Base-by-base conservation (phyloP, 352 stramenopile species). In the Achlya hypogyna region DNA sequence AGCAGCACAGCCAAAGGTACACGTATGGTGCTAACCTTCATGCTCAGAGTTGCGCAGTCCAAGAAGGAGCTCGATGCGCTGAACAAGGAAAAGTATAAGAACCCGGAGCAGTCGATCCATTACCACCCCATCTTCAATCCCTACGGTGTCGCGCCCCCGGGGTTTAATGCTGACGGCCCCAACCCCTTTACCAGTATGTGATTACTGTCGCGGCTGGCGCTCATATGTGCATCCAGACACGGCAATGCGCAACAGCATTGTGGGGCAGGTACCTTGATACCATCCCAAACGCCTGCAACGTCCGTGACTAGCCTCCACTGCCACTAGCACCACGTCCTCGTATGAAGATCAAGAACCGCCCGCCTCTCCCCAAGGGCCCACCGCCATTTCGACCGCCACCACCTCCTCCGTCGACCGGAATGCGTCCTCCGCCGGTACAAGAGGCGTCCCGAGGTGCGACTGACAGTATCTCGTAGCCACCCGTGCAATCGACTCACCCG, bases 51-150 rank as follows among this genome's bases (percentile, higher is more conserved):
- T 23, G 42, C 5, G 34, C 29, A 65, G 59, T 56, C 59, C 18
- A 40, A 20, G 25, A 56, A 65, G 29, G 59, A 65, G 12, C 35
- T 65, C 1, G 59, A 45, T 25, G 35, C 32, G 12, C 10, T 14
- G 18, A 65, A 65, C 32, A 40, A 45, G 38, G 42, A 65, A 60
- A 23, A 22, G 6, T 65, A 56, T 29, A 59, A 65, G 29, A 65
- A 65, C 29, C 59, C 59, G 4, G 34, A 65, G 35, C 59, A 53
- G 22, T 65, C 59, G 20, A 34, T 65, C 16, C 59, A 65, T 27
- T 65, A 65, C 47, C 28, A 65, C 32, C 59, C 59, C 5, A 32
- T 65, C 22, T 65, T 65, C 28, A 65, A 65, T 65, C 59, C 59
- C 5, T 65, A 53, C 23, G 59, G 59, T 14, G 59, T 65, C 16